A percentile compares a stretch with the other conserved stretches of the same genome.
Evolutionary conservation across 208 protist species (phyloP).

Genomic region (Trypanosoma rangeli): DNA sequence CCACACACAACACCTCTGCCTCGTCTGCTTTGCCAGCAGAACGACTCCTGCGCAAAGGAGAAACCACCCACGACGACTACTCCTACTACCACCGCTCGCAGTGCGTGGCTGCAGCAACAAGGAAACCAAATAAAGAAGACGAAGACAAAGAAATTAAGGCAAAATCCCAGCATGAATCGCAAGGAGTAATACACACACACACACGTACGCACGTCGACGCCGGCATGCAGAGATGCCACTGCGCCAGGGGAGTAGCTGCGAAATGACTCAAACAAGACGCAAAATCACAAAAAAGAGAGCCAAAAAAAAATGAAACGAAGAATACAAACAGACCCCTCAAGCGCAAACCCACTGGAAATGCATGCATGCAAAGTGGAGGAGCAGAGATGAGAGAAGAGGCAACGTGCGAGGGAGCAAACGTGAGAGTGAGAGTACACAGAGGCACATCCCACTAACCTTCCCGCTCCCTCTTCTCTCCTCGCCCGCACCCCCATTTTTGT

Average conservation of each 20-base stretch:
- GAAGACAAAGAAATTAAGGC: background rate
- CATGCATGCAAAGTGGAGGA: constrained; percentile 5
- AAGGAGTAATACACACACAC: background rate
- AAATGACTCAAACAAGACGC: background rate
- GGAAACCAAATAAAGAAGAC: constrained; percentile 10
- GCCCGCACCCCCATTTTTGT: background rate
- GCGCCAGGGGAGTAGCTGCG: background rate
- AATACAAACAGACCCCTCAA: constrained; percentile 13
- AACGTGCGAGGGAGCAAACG: background rate
- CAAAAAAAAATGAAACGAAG: constrained; percentile 7
- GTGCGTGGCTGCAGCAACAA: constrained; percentile 21
- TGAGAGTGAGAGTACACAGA: background rate
- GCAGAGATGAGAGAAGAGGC: background rate
- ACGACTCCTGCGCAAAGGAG: no score
- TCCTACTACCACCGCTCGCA: no score
- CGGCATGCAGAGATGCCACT: background rate
- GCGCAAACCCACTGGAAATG: constrained; percentile 12
- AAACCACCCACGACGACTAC: no score
- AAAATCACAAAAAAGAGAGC: constrained; percentile 8
- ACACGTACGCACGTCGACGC: background rate
- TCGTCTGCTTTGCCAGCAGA: background rate
- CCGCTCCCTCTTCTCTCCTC: background rate
- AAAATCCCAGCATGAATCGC: no score
- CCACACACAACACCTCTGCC: background rate
- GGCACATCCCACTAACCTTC: background rate